phyloP scores from a whole-genome alignment of 768 basidiomycete species.

The Tulasnella sp. region DNA sequence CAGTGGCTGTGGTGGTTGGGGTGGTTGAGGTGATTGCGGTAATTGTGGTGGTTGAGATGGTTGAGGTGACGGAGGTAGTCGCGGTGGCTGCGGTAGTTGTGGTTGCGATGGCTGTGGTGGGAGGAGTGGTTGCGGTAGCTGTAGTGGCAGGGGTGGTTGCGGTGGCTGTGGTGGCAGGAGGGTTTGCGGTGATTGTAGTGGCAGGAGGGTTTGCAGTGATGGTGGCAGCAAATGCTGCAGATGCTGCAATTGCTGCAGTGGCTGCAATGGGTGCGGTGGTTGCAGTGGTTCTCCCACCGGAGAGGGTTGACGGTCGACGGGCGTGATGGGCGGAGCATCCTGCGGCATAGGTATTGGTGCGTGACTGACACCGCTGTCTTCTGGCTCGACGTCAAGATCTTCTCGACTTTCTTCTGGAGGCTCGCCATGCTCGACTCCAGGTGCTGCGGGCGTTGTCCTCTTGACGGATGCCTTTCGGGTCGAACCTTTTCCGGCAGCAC shows the following conservation, averaged over 20 bases:
- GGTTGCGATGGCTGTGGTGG: no score
- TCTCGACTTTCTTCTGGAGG: not conserved
- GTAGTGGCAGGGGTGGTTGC: no score
- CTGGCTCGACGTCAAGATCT: not conserved
- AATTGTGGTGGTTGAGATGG: not conserved
- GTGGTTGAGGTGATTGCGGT: no score
- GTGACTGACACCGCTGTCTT: slow-evolving; percentile 2
- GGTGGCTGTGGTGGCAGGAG: no score
- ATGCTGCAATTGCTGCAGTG: not conserved
- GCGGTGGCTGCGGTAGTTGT: no score
- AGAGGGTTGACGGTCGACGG: not conserved
- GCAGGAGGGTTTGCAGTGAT: no score
- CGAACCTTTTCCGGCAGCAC: not conserved
- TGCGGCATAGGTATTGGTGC: not conserved
- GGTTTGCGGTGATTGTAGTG: no score
- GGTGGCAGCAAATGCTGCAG: no score
- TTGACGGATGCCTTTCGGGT: slow-evolving; percentile 1
- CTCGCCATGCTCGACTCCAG: slow-evolving; percentile 3
- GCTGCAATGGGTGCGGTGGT: not conserved
- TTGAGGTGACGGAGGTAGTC: not conserved
- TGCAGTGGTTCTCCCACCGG: not conserved
- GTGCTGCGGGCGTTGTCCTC: not conserved
- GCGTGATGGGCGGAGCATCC: not conserved
- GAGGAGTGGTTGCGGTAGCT: no score
- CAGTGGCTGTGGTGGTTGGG: no score